Base-by-base conservation (phyloP, 441 rosid species). In the Gossypium trilobum region DNA sequence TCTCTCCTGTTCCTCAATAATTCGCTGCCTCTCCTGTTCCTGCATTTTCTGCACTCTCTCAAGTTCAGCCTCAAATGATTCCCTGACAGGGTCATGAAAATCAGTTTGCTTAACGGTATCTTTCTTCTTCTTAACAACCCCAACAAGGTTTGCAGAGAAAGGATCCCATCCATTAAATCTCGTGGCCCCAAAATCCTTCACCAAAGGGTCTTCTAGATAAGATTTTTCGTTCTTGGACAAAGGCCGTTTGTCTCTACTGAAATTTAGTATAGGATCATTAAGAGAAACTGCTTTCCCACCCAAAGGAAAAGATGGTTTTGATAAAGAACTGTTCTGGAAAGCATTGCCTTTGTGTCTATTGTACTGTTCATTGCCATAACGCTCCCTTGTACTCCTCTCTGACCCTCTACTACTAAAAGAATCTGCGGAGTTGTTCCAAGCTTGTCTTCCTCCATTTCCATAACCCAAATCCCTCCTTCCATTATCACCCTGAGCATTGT, bases 51-150 rank as follows among this genome's bases (percentile, higher is more conserved):
- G 97, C 75, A 94, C 97, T 79, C 93, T 88, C 83, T 94, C 93
- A 69, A 94, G 97, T 78, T 94, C 99, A 78, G 97, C 99, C 86
- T 94, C 99, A 80, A 94, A 94, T 71, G 97, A 94, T 70, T 92
- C 99, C 73, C 97, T 85, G 16, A 87, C 91, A 80, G 99, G 97
- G 42, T 94, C 99, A 80, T 85, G 95, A 77, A 92, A 91, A 84
- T 94, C 91, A n/a, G 88, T 76, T 79, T 87, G 92, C 72, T 89
- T 91, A 33, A 79, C 72, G 58, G 82, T 79, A 62, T 89, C 95
- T 80, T 92, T 94, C 88, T 83, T 94, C 88, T 87, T 88, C 85
- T 89, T 94, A 74, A 87, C 77, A 67, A 89, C 82, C 61, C 94
- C 88, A 25, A 87, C 89, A 70, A 89, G 84, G 74, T 84, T 86